Evolutionary conservation across 2,329 filamentous ascomycete genomes (phyloP).

Genomic region (Thelonectria discophora): DNA sequence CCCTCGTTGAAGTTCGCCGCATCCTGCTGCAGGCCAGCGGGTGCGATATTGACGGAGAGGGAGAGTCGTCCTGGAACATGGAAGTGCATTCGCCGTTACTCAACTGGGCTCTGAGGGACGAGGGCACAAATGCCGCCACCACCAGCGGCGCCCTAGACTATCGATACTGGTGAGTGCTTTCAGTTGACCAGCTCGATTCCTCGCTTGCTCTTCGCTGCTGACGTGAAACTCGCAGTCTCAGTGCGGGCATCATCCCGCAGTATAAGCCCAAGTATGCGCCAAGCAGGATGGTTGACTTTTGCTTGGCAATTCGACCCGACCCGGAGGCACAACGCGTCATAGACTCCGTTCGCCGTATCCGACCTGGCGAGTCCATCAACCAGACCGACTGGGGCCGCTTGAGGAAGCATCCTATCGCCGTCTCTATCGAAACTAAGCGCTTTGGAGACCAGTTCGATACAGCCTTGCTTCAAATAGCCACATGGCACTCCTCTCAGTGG

Average conservation of each 20-base stretch:
- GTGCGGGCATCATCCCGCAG: no score
- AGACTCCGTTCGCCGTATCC: not conserved
- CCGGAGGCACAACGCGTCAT: not conserved
- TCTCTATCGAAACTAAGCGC: constrained; percentile 19
- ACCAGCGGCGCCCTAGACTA: not conserved
- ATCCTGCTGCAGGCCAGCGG: not conserved
- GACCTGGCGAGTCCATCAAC: not conserved
- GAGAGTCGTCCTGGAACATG: constrained; percentile 20
- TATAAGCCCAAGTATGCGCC: not conserved
- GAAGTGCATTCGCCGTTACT: constrained; percentile 11
- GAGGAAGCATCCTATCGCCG: constrained; percentile 15
- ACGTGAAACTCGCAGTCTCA: no score
- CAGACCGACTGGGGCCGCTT: constrained; percentile 10
- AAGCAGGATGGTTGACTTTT: constrained; percentile 10
- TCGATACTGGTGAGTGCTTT: no score
- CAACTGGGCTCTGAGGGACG: not conserved
- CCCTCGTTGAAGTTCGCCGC: no score
- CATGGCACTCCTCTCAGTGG: constrained; percentile 17
- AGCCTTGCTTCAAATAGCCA: constrained; percentile 9
- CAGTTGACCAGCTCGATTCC: no score
- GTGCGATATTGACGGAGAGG: constrained; percentile 10
- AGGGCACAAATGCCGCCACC: no score
- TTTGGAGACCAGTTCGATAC: constrained; percentile 11
- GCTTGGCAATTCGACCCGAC: not conserved
- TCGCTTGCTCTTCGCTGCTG: no score